Percentiles rank a stretch among this genome's conserved stretches.
phyloP scores from a whole-genome alignment of 768 basidiomycete genomes.

The Amanita exitialis region DNA sequence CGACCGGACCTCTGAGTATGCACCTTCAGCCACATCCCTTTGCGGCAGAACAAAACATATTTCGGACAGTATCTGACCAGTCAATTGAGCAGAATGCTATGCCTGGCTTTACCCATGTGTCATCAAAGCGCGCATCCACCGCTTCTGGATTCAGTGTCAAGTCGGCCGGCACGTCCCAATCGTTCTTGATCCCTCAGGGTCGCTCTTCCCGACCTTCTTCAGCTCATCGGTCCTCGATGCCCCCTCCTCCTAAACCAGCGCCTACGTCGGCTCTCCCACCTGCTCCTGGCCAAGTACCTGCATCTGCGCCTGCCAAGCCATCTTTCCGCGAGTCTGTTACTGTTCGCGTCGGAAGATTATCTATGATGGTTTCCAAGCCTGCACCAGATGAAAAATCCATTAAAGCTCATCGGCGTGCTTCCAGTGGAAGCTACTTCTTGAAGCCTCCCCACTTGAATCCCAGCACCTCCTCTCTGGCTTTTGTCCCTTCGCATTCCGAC shows the following conservation, averaged over 20 bases:
- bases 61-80: conserved; percentile 25
- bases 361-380: conserved; percentile 51
- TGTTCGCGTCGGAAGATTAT: conserved; percentile 47
- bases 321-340: conserved; percentile 50
- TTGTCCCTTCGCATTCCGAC: conserved; percentile 9
- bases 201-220: conserved; percentile 16
- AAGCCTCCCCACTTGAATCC: not conserved
- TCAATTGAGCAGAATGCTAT: conserved; percentile 31
- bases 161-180: conserved; percentile 32
- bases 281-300: conserved; percentile 7
- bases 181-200: conserved; percentile 13
- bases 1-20: conserved; percentile 37
- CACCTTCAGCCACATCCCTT: conserved; percentile 21
- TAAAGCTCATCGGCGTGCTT: conserved; percentile 24
- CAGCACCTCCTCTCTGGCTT: conserved; percentile 7
- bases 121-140: conserved; percentile 38
- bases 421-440: conserved; percentile 21
- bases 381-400: conserved; percentile 48
- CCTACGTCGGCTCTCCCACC: conserved; percentile 54
- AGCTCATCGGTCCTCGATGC: conserved; percentile 50
- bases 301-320: conserved; percentile 17
- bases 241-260: conserved; percentile 63
- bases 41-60: conserved; percentile 22
- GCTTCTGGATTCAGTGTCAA: conserved; percentile 38
- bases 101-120: conserved; percentile 35